phyloP scores from a whole-genome alignment of 2,329 filamentous ascomycete species.

The Hypoxylon sp. region DNA sequence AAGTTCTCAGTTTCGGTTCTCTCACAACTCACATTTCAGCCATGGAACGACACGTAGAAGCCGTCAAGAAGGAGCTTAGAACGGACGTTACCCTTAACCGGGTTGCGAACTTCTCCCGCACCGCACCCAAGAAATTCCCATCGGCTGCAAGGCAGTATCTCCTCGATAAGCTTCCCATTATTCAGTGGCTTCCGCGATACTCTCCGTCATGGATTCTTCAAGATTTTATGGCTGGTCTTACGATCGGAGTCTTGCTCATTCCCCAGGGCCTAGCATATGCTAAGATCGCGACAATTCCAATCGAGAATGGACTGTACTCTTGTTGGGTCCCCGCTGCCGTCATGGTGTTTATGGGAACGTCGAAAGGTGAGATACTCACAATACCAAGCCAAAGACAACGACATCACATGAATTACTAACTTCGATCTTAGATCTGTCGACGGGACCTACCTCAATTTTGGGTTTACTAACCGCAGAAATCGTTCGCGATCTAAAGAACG shows the following conservation, averaged over 20 bases:
- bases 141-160: constrained; percentile 69
- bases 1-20: constrained; percentile 16
- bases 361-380: constrained; percentile 63
- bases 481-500: constrained; percentile 65
- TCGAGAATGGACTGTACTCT: constrained; percentile 72
- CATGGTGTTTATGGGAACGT: constrained; percentile 73
- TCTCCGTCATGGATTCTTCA: constrained; percentile 72
- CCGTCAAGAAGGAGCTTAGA: constrained; percentile 53
- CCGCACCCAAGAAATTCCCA: constrained; percentile 61
- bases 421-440: constrained; percentile 66
- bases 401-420: neutral
- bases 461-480: constrained; percentile 75
- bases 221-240: constrained; percentile 73
- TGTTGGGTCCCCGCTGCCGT: constrained; percentile 71
- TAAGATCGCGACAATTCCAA: constrained; percentile 72
- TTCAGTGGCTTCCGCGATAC: constrained; percentile 75
- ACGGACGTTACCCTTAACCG: constrained; percentile 58
- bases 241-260: constrained; percentile 72
- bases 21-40: constrained; percentile 6
- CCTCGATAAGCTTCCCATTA: constrained; percentile 72
- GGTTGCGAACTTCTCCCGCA: constrained; percentile 51
- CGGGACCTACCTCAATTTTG: constrained; percentile 75
- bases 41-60: constrained; percentile 46
- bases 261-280: constrained; percentile 74
- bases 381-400: neutral